Evolutionary conservation across 495 filamentous ascomycete genomes (phyloP).

Genomic region (Tuber umbilicatum): DNA sequence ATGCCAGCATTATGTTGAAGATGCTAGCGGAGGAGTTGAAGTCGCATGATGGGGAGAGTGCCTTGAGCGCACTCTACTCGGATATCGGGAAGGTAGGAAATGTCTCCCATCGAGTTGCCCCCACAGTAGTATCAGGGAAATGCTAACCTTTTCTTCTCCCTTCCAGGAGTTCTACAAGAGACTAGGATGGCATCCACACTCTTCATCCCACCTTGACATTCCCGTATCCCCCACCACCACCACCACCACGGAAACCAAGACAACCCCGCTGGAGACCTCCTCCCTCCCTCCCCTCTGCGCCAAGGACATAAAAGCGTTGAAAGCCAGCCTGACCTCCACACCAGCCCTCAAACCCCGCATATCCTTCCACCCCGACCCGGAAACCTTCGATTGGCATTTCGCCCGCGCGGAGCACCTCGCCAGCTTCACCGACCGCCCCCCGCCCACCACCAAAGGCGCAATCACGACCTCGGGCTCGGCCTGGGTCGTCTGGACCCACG

Average conservation of each 20-base stretch:
- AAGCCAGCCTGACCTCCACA: constrained; percentile 8
- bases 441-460: constrained; percentile 55
- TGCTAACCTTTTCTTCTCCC: background rate
- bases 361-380: constrained; percentile 65
- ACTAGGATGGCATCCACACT: constrained; percentile 71
- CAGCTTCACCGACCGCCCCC: constrained; percentile 47
- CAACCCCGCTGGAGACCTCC: constrained; percentile 43
- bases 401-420: constrained; percentile 77
- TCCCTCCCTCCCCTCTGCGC: constrained; percentile 53
- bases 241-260: constrained; percentile 11
- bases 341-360: constrained; percentile 47
- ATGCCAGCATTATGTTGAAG: constrained; percentile 65
- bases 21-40: constrained; percentile 45
- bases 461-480: constrained; percentile 46
- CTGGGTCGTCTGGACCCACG: constrained; percentile 78
- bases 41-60: constrained; percentile 47
- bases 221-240: constrained; percentile 42
- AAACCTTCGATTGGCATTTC: constrained; percentile 77
- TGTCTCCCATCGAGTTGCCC: background rate
- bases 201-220: constrained; percentile 63
- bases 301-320: constrained; percentile 45
- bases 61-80: constrained; percentile 66
- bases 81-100: constrained; percentile 74
- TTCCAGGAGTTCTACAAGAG: constrained; percentile 66
- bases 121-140: background rate